phyloP scores from a whole-genome alignment of 805 yeast species.

The Ogataea neopini region DNA sequence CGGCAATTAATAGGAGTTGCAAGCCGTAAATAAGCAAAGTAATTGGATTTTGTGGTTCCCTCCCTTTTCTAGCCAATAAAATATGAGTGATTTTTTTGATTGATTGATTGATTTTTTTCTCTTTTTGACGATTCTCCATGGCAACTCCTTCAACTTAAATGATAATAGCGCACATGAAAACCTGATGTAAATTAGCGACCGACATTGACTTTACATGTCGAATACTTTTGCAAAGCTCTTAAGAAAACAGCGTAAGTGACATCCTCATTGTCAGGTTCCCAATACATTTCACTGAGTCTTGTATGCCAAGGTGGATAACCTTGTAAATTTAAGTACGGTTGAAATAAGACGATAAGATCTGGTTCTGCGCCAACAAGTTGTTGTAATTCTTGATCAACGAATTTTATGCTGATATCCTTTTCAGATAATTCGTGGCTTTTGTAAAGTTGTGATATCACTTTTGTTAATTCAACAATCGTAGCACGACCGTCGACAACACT shows the following conservation, averaged over 20 bases:
- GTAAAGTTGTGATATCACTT: conserved; percentile 78
- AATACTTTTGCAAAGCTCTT: conserved; percentile 71
- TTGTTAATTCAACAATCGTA: conserved; percentile 84
- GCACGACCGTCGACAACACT: conserved; percentile 85
- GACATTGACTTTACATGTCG: conserved; percentile 82
- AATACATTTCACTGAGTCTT: conserved; percentile 83
- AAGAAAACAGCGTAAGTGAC: conserved; percentile 83
- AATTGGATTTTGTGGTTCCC: not conserved
- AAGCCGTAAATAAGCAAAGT: not conserved
- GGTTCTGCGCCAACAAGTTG: conserved; percentile 91
- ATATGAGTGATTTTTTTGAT: too few species aligned
- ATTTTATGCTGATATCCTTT: conserved; percentile 69
- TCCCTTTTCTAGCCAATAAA: too few species aligned
- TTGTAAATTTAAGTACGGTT: conserved; percentile 84
- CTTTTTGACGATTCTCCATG: not conserved
- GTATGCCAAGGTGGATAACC: conserved; percentile 99
- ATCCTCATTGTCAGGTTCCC: conserved; percentile 82
- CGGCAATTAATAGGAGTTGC: not conserved
- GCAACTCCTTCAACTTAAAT: not conserved
- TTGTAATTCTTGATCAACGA: conserved; percentile 70
- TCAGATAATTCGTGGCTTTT: conserved; percentile 57
- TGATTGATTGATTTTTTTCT: too few species aligned
- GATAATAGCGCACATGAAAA: conserved; percentile 3
- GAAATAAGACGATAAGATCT: conserved; percentile 80
- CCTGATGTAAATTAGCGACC: conserved; percentile 57